Percentiles rank a stretch among this genome's conserved stretches.
These are phyloP conservation scores for Larix kaempferi DNA, from an alignment of 75 land plant genomes.

Conservation along the genomic window DNA sequence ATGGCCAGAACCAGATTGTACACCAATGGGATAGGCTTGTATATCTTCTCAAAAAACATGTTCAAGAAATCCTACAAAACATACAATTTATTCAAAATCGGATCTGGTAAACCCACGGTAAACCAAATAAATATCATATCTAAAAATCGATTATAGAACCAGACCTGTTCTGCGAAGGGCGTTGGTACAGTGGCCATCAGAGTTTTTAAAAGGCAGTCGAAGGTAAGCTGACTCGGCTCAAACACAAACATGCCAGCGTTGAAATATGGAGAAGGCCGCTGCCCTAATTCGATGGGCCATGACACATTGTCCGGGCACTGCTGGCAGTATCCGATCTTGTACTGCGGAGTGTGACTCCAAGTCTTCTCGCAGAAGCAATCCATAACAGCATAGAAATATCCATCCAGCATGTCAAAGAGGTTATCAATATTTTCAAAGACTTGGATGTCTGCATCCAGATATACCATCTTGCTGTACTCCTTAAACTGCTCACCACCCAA, in stretches of 20 bases:
- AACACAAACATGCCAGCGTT: slow-evolving; percentile 68
- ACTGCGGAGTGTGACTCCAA: slow-evolving; percentile 49
- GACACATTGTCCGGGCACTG: slow-evolving; percentile 50
- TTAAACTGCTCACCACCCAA: slow-evolving; percentile 27
- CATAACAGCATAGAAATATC: slow-evolving; percentile 53
- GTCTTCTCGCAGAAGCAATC: slow-evolving; percentile 68
- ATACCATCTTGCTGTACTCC: slow-evolving; percentile 41
- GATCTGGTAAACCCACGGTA: too few relatives aligned
- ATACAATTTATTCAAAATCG: too few relatives aligned
- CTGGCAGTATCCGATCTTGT: slow-evolving; percentile 55
- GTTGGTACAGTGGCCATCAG: slow-evolving; percentile 42
- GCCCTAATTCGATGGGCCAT: slow-evolving; percentile 33
- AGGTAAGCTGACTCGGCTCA: slow-evolving; percentile 41
- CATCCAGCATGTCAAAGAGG: slow-evolving; percentile 39
- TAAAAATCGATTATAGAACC: too few relatives aligned
- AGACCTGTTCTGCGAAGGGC: slow-evolving; percentile 48
- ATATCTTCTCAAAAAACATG: slow-evolving; percentile 43
- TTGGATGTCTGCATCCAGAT: slow-evolving; percentile 59
- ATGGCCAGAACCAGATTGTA: slow-evolving; percentile 58
- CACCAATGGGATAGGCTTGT: slow-evolving; percentile 35
- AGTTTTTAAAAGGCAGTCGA: slow-evolving; percentile 25
- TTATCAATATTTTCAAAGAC: slow-evolving; percentile 62
- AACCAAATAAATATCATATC: too few relatives aligned
- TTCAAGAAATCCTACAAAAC: slow-evolving; percentile 47
- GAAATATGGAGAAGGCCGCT: slow-evolving; percentile 47